These are phyloP conservation scores for Mycotypha africana DNA, from an alignment of 371 early-diverging fungal genomes.

Conservation along the genomic window DNA sequence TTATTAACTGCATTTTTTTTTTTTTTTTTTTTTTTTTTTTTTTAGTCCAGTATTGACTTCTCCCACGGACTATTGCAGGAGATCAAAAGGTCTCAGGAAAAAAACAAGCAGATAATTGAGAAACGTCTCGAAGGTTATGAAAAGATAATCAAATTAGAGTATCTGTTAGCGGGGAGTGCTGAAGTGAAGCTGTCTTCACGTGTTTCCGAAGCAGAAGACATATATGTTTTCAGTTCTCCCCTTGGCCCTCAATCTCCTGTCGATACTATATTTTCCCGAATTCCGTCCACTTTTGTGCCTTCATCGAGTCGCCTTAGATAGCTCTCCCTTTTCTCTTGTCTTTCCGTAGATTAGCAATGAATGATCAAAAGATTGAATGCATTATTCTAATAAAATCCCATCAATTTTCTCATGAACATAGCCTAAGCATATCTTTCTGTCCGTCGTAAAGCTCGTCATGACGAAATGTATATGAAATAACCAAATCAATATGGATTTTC, in stretches of 20 bases:
- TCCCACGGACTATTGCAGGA: constrained; percentile 14
- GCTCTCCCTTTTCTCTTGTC: too few species aligned
- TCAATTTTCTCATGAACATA: too few species aligned
- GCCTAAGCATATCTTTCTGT: too few species aligned
- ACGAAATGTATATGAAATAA: too few species aligned
- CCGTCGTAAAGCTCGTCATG: too few species aligned
- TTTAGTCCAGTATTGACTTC: constrained; percentile 8
- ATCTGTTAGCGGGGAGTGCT: constrained; percentile 10
- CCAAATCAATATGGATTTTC: too few species aligned
- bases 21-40: constrained; percentile 1
- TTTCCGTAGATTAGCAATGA: too few species aligned
- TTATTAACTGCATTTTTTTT: constrained; percentile 8
- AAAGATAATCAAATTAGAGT: constrained; percentile 2
- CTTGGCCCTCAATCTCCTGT: not conserved
- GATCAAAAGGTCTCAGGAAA: constrained; percentile 11
- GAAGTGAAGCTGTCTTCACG: constrained; percentile 16
- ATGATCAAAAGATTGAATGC: too few species aligned
- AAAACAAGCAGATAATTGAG: constrained; percentile 6
- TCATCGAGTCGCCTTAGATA: too few species aligned
- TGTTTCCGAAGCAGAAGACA: constrained; percentile 11
- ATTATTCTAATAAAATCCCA: too few species aligned
- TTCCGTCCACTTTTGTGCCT: too few species aligned
- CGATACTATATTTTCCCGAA: too few species aligned
- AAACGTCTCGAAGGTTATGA: constrained; percentile 5
- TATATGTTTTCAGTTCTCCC: constrained; percentile 8